Evolutionary conservation across 352 stramenopile genomes (phyloP), one percentile per base, ranked within the genome.

Genomic region (Pythium aristosporum): DNA sequence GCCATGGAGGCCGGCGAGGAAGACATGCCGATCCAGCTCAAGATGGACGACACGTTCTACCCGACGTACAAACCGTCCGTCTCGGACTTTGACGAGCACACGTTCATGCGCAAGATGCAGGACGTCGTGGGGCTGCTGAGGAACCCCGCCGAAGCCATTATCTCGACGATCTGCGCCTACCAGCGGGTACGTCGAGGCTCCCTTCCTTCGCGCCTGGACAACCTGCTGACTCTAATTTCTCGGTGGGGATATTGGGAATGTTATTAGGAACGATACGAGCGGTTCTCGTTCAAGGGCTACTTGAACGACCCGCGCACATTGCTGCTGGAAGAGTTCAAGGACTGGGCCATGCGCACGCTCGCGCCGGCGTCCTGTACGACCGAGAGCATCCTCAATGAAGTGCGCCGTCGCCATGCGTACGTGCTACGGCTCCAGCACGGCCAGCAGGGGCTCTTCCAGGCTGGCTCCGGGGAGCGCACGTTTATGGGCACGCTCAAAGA

Each of bases 101-200:
- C 85, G 65, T 94, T 91, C 69, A 75, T 94, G 61, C 83, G 85
- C 59, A 94, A 92, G 77, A 94, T 94, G 83, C 83, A 92, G 69
- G 83, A 92, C 71, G 83, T 89, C 21, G 80, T 91, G 8, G 85
- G 85, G 1, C 55, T 94, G 48, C 71, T 94, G 59, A 76, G 85
- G 3, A 92, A 92, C 69, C 83, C 85, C 0, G 83, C 85, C 0
- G 85, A 94, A 57, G 85, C 82, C 28, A 92, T 94, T 65, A 94
- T 94, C 75, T 92, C 83, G 13, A 87, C 78, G 25, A 94, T 92
- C 56, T 94, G 85, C 61, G 85, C 85, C 1, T 94, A 94, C 60
- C 85, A 94, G 63, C 70, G 77, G 25, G 75, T 81, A 59, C 42
- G 68, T 42, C 1, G 28, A 46, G 23, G 5, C 15, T 30, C 25